phyloP scores from a whole-genome alignment of 2,329 filamentous ascomycete genomes.

The Geosmithia morbida region DNA sequence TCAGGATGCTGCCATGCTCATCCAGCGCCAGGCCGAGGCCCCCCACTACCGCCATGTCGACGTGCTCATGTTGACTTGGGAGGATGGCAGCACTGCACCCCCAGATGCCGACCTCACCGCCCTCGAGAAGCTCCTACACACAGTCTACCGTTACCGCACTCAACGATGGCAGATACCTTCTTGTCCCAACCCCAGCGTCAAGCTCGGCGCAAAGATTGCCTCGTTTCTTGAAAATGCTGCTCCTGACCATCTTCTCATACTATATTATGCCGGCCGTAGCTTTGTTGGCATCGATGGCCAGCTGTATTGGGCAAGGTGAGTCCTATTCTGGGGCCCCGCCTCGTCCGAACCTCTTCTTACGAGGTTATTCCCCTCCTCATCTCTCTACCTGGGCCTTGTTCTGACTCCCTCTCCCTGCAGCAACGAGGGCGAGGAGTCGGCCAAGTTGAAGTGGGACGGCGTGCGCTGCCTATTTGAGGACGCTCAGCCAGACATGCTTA shows the following conservation, averaged over 20 bases:
- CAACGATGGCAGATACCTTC: slow-evolving; percentile 48
- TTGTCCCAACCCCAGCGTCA: slow-evolving; percentile 42
- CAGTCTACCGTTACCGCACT: slow-evolving; percentile 45
- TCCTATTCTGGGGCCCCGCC: neutral
- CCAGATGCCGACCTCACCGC: slow-evolving; percentile 37
- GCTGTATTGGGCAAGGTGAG: slow-evolving; percentile 54
- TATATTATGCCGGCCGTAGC: slow-evolving; percentile 50
- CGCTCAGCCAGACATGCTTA: slow-evolving; percentile 45
- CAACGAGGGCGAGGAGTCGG: slow-evolving; percentile 40
- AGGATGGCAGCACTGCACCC: slow-evolving; percentile 32
- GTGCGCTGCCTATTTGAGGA: slow-evolving; percentile 48
- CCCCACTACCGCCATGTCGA: slow-evolving; percentile 43
- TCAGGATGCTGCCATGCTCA: slow-evolving; percentile 54
- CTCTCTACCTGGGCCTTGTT: slow-evolving; percentile 3
- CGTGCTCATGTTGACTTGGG: slow-evolving; percentile 47
- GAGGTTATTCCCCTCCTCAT: slow-evolving; percentile 5
- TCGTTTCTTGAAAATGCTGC: slow-evolving; percentile 43
- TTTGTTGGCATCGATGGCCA: slow-evolving; percentile 44
- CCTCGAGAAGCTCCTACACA: slow-evolving; percentile 42
- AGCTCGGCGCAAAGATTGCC: slow-evolving; percentile 45
- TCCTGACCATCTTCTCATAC: slow-evolving; percentile 45
- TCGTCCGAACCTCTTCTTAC: neutral
- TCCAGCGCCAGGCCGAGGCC: slow-evolving; percentile 45
- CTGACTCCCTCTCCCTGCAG: slow-evolving; percentile 18
- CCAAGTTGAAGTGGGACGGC: slow-evolving; percentile 49